Evolutionary conservation across 768 basidiomycete genomes (phyloP), one percentile per base, ranked within the genome.

Genomic region (Termitomyces sp.): DNA sequence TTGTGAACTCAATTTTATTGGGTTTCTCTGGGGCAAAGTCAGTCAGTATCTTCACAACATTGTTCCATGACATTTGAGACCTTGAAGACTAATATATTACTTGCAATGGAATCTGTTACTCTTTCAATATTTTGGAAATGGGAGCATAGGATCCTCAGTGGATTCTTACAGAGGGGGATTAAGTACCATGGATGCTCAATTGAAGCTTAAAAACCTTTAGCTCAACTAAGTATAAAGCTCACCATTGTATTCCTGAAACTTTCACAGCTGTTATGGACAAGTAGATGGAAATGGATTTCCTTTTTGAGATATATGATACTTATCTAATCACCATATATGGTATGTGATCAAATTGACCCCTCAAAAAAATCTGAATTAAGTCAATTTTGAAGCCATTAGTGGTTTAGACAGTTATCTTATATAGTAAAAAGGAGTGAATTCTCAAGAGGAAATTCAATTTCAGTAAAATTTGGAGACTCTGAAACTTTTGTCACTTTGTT

Each of bases 151-250:
- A 67, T 68, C 35, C 51, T 32, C 17, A 69, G 19, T 75, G 66
- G 62, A 69, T 73, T 69, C 72, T 21, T 76, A 74, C 53, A 7
- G 55, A 21, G 40, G 49, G 16, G 69, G 69, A 16, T 46, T 73
- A 17, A 54, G 49, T 28, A 63, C 66, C 4, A 61, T 61, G 40
- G 66, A 67, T 56, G 71, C 72, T 28, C 70, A 73, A 49, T 11
- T 55, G 1, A 45, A 70, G 45, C 70, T 73, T 3, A n/a, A n/a
- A 63, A 66, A 17, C 56, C 25, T 70, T 70, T 60, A 72, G 73
- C 54, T 73, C 70, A 5, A 55, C 53, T 5, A 60, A 64, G 35
- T 73, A 70, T 52, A 66, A 37, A 19, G 68, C 66, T 8, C 68
- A 72, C 49, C 49, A 62, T 12, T 42, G 61, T 19, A 55, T 69